Evolutionary conservation across 2,329 filamentous ascomycete species (phyloP).

Genomic region (Rhinocladiella mackenziei): DNA sequence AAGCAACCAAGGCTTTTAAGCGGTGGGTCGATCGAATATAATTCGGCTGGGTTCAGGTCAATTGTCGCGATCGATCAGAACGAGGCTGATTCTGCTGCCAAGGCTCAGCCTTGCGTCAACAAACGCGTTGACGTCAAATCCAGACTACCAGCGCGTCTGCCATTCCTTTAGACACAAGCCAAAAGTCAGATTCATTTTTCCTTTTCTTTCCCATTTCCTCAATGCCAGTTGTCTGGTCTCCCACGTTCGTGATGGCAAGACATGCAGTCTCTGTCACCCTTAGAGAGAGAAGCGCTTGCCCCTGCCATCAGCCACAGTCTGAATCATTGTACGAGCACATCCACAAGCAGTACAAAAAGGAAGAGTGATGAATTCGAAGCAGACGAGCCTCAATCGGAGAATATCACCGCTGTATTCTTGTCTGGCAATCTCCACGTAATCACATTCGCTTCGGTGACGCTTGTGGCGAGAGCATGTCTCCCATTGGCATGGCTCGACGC

Average conservation of each 20-base stretch:
- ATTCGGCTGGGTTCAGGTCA: too few relatives aligned
- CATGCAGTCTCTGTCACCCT: constrained; percentile 14
- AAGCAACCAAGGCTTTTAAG: too few relatives aligned
- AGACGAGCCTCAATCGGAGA: constrained; percentile 3
- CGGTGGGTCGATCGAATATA: too few relatives aligned
- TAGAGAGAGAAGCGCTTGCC: constrained; percentile 7
- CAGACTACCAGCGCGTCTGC: background rate
- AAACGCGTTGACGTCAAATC: constrained; percentile 14
- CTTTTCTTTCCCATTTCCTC: background rate
- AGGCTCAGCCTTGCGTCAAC: constrained; percentile 10
- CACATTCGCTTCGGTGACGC: constrained; percentile 21
- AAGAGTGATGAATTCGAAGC: constrained; percentile 17
- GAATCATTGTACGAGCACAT: constrained; percentile 5
- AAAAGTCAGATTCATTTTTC: background rate
- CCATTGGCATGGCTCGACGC: constrained; percentile 26
- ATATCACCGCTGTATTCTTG: constrained; percentile 12
- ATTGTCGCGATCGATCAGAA: too few relatives aligned
- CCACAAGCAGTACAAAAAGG: constrained; percentile 14
- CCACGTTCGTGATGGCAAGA: constrained; percentile 18
- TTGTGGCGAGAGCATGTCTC: constrained; percentile 26
- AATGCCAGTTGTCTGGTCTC: background rate
- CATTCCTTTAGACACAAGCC: background rate
- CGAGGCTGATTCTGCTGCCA: constrained; percentile 10
- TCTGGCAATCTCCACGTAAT: background rate
- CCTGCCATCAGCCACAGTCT: constrained; percentile 12